Conservation (phyloP, 768 basidiomycete genomes). For the Hysterangium stoloniferum region DNA sequence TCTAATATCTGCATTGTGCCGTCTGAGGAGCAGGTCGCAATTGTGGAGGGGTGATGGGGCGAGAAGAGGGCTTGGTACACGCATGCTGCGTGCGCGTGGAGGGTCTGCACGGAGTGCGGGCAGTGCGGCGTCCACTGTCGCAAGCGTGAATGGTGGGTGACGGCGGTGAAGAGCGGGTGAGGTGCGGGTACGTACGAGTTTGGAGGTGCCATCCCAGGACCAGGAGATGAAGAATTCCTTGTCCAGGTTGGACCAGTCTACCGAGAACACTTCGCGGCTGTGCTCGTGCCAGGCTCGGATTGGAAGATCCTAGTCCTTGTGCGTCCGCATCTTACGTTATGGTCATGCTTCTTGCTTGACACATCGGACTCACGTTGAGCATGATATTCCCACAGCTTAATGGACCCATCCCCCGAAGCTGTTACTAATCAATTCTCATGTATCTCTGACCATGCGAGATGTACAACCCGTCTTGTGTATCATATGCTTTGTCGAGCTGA, state of each 20-base stretch:
- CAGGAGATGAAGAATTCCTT: slow-evolving; percentile 83
- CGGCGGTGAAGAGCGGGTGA: neutral
- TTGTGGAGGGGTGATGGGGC: slow-evolving; percentile 75
- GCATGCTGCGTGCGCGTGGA: slow-evolving; percentile 78
- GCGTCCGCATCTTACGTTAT: slow-evolving; percentile 16
- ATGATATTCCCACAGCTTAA: slow-evolving; percentile 87
- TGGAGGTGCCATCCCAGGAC: slow-evolving; percentile 89
- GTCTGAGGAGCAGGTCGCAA: slow-evolving; percentile 83
- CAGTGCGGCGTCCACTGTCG: slow-evolving; percentile 81
- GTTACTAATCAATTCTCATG: slow-evolving; percentile 92
- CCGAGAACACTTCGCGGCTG: slow-evolving; percentile 82
- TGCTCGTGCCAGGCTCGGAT: slow-evolving; percentile 94
- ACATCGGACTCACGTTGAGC: slow-evolving; percentile 56
- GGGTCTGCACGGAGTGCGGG: slow-evolving; percentile 67
- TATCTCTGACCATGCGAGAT: slow-evolving; percentile 89
- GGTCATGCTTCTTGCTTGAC: neutral
- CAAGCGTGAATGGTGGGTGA: neutral
- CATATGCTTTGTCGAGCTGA: slow-evolving; percentile 65
- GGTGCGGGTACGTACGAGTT: slow-evolving; percentile 53
- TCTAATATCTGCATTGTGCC: slow-evolving; percentile 84
- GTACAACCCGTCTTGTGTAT: slow-evolving; percentile 84
- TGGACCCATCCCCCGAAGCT: slow-evolving; percentile 83
- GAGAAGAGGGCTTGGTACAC: slow-evolving; percentile 91
- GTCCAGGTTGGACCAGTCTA: slow-evolving; percentile 93
- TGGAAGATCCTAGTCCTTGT: slow-evolving; percentile 62